Evolutionary conservation across 2,329 filamentous ascomycete genomes (phyloP).

Genomic region (Cladosporium sp.): DNA sequence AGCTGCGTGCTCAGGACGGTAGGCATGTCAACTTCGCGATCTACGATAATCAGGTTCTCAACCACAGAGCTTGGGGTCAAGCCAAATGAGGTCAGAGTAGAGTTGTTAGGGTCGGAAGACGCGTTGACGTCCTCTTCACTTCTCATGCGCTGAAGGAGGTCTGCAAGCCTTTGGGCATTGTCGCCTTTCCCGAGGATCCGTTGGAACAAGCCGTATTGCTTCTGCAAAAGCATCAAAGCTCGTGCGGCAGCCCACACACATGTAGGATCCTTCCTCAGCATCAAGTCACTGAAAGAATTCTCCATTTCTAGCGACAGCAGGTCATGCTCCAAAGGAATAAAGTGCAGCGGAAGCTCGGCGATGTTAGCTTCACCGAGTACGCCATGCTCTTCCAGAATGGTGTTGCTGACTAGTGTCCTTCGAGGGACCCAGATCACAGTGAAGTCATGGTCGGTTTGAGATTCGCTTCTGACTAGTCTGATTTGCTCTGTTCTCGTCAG

Average conservation of each 20-base stretch:
- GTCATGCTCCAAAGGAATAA: conserved; percentile 87
- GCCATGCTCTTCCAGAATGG: conserved; percentile 84
- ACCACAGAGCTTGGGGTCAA: conserved; percentile 79
- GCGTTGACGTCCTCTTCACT: conserved; percentile 68
- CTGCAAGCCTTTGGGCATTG: conserved; percentile 80
- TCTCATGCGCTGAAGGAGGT: conserved; percentile 83
- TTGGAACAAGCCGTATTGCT: conserved; percentile 86
- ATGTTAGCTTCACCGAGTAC: conserved; percentile 90
- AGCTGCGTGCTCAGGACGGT: conserved; percentile 89
- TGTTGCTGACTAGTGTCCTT: conserved; percentile 83
- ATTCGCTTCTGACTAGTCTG: conserved; percentile 79
- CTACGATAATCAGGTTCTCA: conserved; percentile 89
- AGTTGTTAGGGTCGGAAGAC: conserved; percentile 33
- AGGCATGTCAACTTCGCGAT: conserved; percentile 89
- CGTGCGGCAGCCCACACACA: conserved; percentile 83
- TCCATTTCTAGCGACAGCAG: conserved; percentile 85
- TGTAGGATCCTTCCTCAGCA: conserved; percentile 83
- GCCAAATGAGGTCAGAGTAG: conserved; percentile 51
- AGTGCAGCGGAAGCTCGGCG: conserved; percentile 77
- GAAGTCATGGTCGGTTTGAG: conserved; percentile 88
- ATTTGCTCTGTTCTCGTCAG: conserved; percentile 64
- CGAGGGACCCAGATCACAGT: conserved; percentile 94
- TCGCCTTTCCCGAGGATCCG: conserved; percentile 94
- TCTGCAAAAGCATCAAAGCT: conserved; percentile 90
- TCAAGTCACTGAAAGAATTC: conserved; percentile 79